A percentile compares a stretch with the other conserved stretches of the same genome.
Evolutionary conservation across 768 basidiomycete species (phyloP).

Genomic region (Leccinum boreale): DNA sequence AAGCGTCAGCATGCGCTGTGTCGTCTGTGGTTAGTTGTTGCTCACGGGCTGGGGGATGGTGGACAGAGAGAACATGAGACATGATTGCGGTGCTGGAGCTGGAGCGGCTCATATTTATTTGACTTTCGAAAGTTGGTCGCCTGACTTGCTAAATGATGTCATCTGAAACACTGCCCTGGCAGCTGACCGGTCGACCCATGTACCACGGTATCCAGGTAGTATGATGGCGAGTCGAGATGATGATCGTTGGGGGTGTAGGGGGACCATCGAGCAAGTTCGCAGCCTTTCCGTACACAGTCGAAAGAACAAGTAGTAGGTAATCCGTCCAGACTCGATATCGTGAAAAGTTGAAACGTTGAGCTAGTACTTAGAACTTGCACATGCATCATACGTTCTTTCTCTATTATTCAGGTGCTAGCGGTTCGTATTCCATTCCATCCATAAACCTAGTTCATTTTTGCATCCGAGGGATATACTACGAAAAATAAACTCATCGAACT

Average conservation of each 20-base stretch:
- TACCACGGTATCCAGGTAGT: neutral
- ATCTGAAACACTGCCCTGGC: neutral
- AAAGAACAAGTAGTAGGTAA: too few species aligned
- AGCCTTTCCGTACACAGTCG: too few species aligned
- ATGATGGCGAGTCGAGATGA: neutral
- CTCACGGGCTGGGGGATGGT: conserved; percentile 51
- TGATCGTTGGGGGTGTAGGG: too few species aligned
- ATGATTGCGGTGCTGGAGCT: conserved; percentile 18
- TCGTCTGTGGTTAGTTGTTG: neutral
- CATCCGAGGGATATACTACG: neutral
- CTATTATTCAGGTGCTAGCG: neutral
- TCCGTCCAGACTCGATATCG: too few species aligned
- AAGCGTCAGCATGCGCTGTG: neutral
- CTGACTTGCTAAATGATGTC: neutral
- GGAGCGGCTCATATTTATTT: neutral
- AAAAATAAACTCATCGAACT: neutral
- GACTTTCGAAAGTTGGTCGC: neutral
- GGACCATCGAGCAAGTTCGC: neutral
- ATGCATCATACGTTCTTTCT: too few species aligned
- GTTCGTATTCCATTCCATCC: neutral
- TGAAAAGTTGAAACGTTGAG: too few species aligned
- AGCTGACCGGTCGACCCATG: neutral
- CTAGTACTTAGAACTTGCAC: too few species aligned
- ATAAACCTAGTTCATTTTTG: neutral
- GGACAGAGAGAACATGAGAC: conserved; percentile 28